Evolutionary conservation across 257 asterid species (phyloP).

Genomic region (Lantana camara): DNA sequence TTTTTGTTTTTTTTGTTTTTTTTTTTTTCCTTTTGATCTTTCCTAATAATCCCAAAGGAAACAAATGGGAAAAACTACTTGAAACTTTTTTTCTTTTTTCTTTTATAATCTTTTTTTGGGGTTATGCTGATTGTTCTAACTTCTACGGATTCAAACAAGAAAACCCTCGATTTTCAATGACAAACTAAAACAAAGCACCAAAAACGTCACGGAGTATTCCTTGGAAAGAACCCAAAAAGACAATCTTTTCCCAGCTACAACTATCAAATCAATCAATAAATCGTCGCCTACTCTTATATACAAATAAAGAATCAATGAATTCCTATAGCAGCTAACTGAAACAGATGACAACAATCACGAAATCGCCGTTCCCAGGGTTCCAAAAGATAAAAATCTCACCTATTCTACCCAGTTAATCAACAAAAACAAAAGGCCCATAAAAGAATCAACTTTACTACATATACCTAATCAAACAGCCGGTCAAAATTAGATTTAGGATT

Average conservation of each 20-base stretch:
- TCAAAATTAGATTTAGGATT: conserved; percentile 1
- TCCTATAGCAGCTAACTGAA: conserved; percentile 1
- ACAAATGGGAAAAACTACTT: neutral
- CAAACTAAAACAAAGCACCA: conserved; percentile 86
- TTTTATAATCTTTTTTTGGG: conserved; percentile 15
- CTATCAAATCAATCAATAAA: conserved; percentile 26
- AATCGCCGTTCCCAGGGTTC: conserved; percentile 36
- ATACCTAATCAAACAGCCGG: conserved; percentile 13
- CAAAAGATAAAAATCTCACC: conserved; percentile 4
- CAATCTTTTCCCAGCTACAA: conserved; percentile 21
- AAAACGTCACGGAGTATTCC: conserved; percentile 80
- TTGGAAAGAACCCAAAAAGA: conserved; percentile 45
- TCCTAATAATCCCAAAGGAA: conserved; percentile 21
- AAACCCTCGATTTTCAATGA: conserved; percentile 84
- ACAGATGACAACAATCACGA: neutral
- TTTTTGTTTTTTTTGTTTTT: too few relatives aligned
- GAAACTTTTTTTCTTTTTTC: neutral
- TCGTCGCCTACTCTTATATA: conserved; percentile 24
- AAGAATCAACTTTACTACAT: neutral
- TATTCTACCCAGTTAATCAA: conserved; percentile 16
- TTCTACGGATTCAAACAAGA: conserved; percentile 48
- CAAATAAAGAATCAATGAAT: conserved; percentile 49
- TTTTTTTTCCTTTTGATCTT: neutral
- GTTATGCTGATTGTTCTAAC: neutral
- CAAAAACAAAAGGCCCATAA: neutral